Evolutionary conservation across 192 early-diverging fungal species (phyloP).

Genomic region (Geranomyces michiganensis): DNA sequence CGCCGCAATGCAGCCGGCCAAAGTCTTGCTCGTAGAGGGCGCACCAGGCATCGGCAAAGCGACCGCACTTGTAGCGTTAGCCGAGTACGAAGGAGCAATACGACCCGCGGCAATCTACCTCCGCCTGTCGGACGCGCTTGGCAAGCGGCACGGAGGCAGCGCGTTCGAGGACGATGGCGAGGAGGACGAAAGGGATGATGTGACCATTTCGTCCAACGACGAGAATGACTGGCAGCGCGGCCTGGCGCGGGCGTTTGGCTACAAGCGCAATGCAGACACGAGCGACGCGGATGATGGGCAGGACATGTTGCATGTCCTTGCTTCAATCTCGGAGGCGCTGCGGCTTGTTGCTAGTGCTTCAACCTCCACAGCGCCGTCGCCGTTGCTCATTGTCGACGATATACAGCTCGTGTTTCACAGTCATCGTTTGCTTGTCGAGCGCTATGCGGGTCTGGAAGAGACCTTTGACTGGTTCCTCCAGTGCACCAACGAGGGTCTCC

Average conservation of each 20-base stretch:
- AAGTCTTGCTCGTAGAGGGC: slow-evolving; percentile 42
- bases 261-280: slow-evolving; percentile 21
- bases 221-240: slow-evolving; percentile 5
- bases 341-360: slow-evolving; percentile 27
- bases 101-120: slow-evolving; percentile 40
- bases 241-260: slow-evolving; percentile 7
- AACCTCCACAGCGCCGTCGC: background rate
- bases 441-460: slow-evolving; percentile 38
- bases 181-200: slow-evolving; percentile 5
- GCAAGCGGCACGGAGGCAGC: slow-evolving; percentile 37
- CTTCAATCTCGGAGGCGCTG: slow-evolving; percentile 36
- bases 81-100: slow-evolving; percentile 13
- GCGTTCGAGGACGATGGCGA: slow-evolving; percentile 31
- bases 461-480: slow-evolving; percentile 43
- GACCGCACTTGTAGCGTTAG: slow-evolving; percentile 25
- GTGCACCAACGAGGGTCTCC: slow-evolving; percentile 37
- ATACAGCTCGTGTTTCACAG: slow-evolving; percentile 43
- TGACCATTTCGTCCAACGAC: background rate
- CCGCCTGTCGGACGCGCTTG: slow-evolving; percentile 27
- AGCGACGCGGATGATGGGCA: slow-evolving; percentile 21
- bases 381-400: slow-evolving; percentile 43
- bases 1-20: slow-evolving; percentile 18
- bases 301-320: slow-evolving; percentile 10
- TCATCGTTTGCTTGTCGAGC: slow-evolving; percentile 29
- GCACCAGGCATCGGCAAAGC: slow-evolving; percentile 46